These are phyloP conservation scores for Apodospora peruviana DNA, from an alignment of 495 filamentous ascomycete genomes.

Conservation along the genomic window DNA sequence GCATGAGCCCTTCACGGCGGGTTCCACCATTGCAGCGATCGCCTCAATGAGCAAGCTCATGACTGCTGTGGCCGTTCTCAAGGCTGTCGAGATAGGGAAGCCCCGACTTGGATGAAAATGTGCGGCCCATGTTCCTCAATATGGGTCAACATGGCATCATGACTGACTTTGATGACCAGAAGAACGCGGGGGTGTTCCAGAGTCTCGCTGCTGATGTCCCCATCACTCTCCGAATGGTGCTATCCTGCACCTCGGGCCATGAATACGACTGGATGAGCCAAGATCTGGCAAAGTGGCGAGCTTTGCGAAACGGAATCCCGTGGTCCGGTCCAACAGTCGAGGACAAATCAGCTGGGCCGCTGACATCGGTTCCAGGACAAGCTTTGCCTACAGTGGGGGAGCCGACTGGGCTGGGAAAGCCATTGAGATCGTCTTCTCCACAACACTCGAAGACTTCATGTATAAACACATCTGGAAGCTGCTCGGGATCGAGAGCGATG, in stretches of 20 bases:
- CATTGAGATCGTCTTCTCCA: background rate
- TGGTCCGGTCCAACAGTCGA: slow-evolving; percentile 12
- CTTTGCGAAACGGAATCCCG: slow-evolving; percentile 10
- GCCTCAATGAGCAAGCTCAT: slow-evolving; percentile 31
- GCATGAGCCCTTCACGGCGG: slow-evolving; percentile 2
- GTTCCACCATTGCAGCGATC: slow-evolving; percentile 9
- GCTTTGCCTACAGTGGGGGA: slow-evolving; percentile 44
- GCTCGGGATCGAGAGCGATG: slow-evolving; percentile 3
- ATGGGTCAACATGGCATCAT: slow-evolving; percentile 24
- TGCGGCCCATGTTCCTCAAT: slow-evolving; percentile 18
- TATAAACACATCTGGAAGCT: slow-evolving; percentile 6
- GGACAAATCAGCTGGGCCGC: slow-evolving; percentile 33
- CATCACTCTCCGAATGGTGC: slow-evolving; percentile 27
- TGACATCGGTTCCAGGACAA: slow-evolving; percentile 42
- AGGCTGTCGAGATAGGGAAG: slow-evolving; percentile 26
- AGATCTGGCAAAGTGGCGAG: slow-evolving; percentile 14
- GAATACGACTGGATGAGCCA: slow-evolving; percentile 16
- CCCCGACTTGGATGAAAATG: slow-evolving; percentile 26
- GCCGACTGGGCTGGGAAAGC: slow-evolving; percentile 47
- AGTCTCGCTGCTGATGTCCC: slow-evolving; percentile 2
- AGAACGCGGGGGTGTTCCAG: background rate
- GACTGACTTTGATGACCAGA: slow-evolving; percentile 16
- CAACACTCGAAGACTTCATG: slow-evolving; percentile 9
- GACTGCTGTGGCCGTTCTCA: slow-evolving; percentile 27
- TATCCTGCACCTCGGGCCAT: slow-evolving; percentile 22